Evolutionary conservation across 176 grass and related monocot genomes (phyloP).

Genomic region (Sorghum bicolor): DNA sequence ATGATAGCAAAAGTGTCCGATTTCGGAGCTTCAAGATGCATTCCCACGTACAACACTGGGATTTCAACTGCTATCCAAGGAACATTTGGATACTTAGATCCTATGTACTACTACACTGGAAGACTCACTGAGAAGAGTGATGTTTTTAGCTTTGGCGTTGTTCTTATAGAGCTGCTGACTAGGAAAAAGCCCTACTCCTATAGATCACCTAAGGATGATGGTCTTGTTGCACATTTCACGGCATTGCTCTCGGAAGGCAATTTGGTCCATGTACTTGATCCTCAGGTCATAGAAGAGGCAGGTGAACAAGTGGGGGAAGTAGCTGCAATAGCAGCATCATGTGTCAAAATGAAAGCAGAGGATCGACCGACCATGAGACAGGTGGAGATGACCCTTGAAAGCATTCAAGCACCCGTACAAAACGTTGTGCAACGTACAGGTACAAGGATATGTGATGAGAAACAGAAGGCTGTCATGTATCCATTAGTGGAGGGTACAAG

Average conservation of each 20-base stretch:
- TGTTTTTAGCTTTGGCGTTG: constrained; percentile 47
- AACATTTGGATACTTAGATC: neutral
- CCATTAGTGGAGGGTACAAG: neutral
- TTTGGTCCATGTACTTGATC: neutral
- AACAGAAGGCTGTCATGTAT: neutral
- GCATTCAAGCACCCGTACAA: neutral
- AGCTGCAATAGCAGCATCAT: neutral
- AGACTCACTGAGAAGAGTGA: neutral
- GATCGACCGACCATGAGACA: neutral
- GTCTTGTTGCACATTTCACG: neutral
- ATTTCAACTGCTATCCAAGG: neutral
- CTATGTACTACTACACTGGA: neutral
- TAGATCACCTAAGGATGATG: neutral
- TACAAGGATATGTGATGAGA: neutral
- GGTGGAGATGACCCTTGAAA: neutral
- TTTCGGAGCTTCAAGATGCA: neutral
- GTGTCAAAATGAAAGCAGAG: neutral
- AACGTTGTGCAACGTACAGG: neutral
- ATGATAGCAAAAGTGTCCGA: neutral
- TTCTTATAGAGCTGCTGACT: constrained; percentile 53
- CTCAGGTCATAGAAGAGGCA: neutral
- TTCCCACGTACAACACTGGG: neutral
- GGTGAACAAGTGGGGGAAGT: neutral
- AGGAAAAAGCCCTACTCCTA: constrained; percentile 36
- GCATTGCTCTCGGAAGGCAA: neutral